These are phyloP conservation scores for Globisporangium nodosum DNA, from an alignment of 352 stramenopile genomes.

Conservation along the genomic window DNA sequence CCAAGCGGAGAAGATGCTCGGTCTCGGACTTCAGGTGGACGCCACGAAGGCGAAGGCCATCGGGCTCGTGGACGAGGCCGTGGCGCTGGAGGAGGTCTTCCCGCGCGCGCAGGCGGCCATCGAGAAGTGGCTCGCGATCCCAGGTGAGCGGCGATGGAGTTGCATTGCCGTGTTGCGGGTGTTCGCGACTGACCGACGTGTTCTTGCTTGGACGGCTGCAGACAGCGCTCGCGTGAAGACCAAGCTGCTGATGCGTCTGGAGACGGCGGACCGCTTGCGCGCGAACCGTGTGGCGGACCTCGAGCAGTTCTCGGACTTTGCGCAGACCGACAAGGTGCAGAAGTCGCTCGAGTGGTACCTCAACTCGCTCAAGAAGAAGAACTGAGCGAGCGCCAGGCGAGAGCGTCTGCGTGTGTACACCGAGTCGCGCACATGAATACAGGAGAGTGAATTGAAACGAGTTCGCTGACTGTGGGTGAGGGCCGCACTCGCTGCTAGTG, in stretches of 20 bases:
- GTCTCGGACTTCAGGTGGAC: slow-evolving; percentile 73
- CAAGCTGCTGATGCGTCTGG: slow-evolving; percentile 73
- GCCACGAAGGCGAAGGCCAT: slow-evolving; percentile 69
- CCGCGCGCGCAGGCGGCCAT: slow-evolving; percentile 54
- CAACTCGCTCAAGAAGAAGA: slow-evolving; percentile 75
- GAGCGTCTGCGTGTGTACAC: no score
- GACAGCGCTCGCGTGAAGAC: slow-evolving; percentile 66
- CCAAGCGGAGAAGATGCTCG: slow-evolving; percentile 83
- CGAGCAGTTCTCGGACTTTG: slow-evolving; percentile 68
- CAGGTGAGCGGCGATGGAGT: slow-evolving; percentile 26
- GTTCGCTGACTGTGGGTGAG: no score
- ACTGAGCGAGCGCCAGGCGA: slow-evolving; percentile 3
- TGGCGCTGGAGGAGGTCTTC: slow-evolving; percentile 71
- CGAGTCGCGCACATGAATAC: no score
- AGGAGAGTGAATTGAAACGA: background rate
- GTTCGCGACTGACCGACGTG: background rate
- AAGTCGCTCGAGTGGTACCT: slow-evolving; percentile 78
- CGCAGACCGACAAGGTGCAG: slow-evolving; percentile 77
- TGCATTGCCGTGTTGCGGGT: no score
- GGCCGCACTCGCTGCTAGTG: no score
- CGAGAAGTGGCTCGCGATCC: slow-evolving; percentile 76
- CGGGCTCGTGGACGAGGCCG: slow-evolving; percentile 72
- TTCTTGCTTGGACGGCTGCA: slow-evolving; percentile 9
- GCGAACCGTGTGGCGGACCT: slow-evolving; percentile 50
- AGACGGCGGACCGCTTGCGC: slow-evolving; percentile 55